phyloP scores from a whole-genome alignment of 768 basidiomycete genomes.

The Rhodosporidiobolus sp. region DNA sequence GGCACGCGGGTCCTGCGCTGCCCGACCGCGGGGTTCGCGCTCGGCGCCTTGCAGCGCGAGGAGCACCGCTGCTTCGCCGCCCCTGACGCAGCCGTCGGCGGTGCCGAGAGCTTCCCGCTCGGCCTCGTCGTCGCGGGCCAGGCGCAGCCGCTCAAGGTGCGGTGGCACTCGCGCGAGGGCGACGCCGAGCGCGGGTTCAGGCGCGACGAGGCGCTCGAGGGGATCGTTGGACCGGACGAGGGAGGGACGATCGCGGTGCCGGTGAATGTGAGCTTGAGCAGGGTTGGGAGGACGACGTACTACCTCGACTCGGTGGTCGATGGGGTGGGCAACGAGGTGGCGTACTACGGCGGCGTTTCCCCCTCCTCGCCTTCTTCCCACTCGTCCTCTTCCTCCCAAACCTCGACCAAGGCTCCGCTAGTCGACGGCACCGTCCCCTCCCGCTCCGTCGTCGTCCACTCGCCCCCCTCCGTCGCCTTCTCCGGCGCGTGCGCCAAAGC shows the following conservation, averaged over 20 bases:
- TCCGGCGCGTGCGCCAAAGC: constrained; percentile 26
- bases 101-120: constrained; percentile 8
- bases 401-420: background rate
- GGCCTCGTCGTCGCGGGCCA: constrained; percentile 23
- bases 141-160: constrained; percentile 22
- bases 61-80: constrained; percentile 28
- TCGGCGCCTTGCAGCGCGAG: background rate
- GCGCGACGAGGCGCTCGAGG: constrained; percentile 20
- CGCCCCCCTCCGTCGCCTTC: constrained; percentile 24
- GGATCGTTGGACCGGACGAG: constrained; percentile 7
- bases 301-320: constrained; percentile 33
- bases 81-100: background rate
- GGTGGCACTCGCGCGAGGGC: constrained; percentile 20
- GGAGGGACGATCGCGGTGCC: constrained; percentile 14
- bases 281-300: constrained; percentile 20
- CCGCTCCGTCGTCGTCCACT: constrained; percentile 30
- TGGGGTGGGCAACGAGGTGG: constrained; percentile 28
- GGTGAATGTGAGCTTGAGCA: constrained; percentile 17
- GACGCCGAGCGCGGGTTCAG: constrained; percentile 3
- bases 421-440: constrained; percentile 4
- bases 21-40: constrained; percentile 29
- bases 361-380: no score
- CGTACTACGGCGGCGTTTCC: background rate
- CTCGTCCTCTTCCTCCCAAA: background rate
- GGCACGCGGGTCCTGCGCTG: constrained; percentile 20